These are phyloP conservation scores for Flaveria robusta DNA, from an alignment of 129 eudicot species.

Conservation along the genomic window DNA sequence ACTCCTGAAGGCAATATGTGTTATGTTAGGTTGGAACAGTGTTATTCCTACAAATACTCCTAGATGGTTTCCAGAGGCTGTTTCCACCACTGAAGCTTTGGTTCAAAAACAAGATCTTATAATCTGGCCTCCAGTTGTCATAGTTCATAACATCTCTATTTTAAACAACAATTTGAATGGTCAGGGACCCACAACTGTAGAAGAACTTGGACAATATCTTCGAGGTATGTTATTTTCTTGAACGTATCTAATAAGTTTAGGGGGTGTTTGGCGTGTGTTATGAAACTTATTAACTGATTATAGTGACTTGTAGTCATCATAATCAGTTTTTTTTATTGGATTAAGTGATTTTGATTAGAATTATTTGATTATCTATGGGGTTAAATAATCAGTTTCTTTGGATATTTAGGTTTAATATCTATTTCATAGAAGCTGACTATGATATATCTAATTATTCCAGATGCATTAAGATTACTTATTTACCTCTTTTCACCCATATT, in stretches of 20 bases:
- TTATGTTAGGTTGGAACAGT: constrained; percentile 67
- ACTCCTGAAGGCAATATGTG: constrained; percentile 70
- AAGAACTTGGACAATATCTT: constrained; percentile 52
- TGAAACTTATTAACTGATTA: neutral
- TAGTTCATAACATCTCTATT: constrained; percentile 48
- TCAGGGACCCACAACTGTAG: constrained; percentile 39
- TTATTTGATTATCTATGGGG: neutral
- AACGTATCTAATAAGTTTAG: neutral
- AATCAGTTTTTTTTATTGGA: neutral
- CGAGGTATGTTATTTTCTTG: constrained; percentile 45
- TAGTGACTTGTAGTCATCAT: neutral
- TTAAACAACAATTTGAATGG: constrained; percentile 27
- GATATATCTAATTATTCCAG: neutral
- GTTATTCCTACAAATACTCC: constrained; percentile 38
- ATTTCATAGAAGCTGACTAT: neutral
- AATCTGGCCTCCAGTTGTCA: constrained; percentile 73
- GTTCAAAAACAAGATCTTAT: constrained; percentile 69
- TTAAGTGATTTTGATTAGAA: neutral
- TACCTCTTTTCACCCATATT: neutral
- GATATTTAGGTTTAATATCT: neutral
- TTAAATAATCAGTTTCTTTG: neutral
- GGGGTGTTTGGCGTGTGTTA: neutral
- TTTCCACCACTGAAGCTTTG: constrained; percentile 46
- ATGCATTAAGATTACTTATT: neutral
- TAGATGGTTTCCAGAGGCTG: constrained; percentile 44